Evolutionary conservation across 2,329 filamentous ascomycete genomes (phyloP).

Genomic region (Thelonectria rubi): DNA sequence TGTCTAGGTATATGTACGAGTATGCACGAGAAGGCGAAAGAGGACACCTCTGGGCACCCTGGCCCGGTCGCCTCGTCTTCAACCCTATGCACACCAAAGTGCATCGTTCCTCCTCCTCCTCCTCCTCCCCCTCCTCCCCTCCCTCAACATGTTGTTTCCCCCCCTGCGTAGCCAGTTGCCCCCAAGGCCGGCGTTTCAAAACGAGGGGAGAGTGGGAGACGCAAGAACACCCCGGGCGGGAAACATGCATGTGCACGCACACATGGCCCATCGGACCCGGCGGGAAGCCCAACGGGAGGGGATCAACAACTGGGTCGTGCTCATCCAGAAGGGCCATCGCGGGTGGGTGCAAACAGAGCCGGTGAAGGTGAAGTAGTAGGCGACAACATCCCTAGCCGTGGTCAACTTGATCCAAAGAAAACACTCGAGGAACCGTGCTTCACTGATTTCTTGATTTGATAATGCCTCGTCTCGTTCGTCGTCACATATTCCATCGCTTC

Average conservation of each 20-base stretch:
- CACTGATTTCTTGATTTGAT: not conserved
- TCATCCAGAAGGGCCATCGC: not conserved
- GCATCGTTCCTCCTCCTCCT: no score
- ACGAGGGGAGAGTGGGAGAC: not conserved
- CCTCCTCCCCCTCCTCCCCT: not conserved
- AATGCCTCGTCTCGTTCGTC: conserved; percentile 7
- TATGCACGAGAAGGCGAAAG: no score
- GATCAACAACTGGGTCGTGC: conserved; percentile 6
- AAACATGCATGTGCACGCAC: not conserved
- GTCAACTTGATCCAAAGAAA: no score
- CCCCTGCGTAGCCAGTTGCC: not conserved
- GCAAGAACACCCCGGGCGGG: not conserved
- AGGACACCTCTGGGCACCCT: no score
- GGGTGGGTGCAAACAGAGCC: no score
- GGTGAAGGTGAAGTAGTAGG: no score
- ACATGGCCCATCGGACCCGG: not conserved
- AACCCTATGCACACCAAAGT: no score
- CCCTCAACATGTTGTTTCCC: not conserved
- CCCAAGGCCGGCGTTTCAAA: conserved; percentile 4
- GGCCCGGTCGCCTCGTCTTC: no score
- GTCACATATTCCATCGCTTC: conserved; percentile 1
- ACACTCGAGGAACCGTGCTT: not conserved
- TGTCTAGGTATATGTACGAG: no score
- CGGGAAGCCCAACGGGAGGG: not conserved
- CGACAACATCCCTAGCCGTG: no score